Base-by-base conservation (phyloP, 2,329 filamentous ascomycete genomes). In the Chaetomium olivaceum region DNA sequence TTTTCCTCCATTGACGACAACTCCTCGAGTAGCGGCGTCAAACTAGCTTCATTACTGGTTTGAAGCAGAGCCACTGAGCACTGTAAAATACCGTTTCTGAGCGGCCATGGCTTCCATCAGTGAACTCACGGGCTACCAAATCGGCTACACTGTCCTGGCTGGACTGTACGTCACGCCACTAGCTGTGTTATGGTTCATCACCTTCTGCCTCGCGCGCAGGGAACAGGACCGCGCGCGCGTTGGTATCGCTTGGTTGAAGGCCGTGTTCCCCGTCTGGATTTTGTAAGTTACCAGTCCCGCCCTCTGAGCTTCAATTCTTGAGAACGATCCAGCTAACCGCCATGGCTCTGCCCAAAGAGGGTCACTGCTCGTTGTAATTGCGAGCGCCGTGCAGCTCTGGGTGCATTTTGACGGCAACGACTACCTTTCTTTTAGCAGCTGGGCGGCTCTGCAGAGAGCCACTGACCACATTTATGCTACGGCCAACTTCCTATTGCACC, bases 231-330 rank as follows among this genome's bases (percentile, higher is more conserved):
- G 69, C 0, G 73, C 70, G 0, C 70, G 73, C 0, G 29, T 62
- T 2, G 71, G 69, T 29, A 23, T 73, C 33, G 16, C 56, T 1
- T 73, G 69, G 70, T 21, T 74, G 29, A 72, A 72, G 51, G 56
- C 59, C 4, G 63, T 65, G 19, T 70, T 60, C 36, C 65, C 69
- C 1, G 25, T 72, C 19, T 68, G 68, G 60, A 62, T 68, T 4
- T 0, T 70, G 70, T 73, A 68, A 66, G 68, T 27, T 6, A 1
- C 33, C 6, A 36, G 33, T 12, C 11, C 33, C 9, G 6, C 46
- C 33, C 9, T 11, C 39, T 16, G 12, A 27, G 6, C 21, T 7
- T 23, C n/a, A n/a, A n/a, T n/a, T n/a, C 16, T 1, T 6, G 4
- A 12, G 19, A 5, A 19, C 8, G 39, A 27, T 14, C 23, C 39